Conservation (phyloP, 305 asterid species). For the Ajuga reptans region DNA sequence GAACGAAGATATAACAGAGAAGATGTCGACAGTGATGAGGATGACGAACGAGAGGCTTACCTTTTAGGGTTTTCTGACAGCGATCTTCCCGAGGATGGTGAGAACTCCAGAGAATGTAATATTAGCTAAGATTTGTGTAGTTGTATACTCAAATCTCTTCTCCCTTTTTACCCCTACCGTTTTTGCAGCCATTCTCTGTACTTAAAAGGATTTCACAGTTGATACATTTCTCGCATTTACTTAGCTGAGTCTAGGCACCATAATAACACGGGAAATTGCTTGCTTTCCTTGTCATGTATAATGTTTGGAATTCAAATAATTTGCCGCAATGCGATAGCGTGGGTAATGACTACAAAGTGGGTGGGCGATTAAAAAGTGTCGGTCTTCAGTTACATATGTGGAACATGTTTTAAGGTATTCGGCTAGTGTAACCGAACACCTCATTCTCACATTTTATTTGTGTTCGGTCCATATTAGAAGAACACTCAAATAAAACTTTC, state of each 20-base stretch:
- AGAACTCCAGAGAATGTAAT: conserved; percentile 55
- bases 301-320: neutral
- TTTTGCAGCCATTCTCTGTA: neutral
- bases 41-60: conserved; percentile 35
- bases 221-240: neutral
- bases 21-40: conserved; percentile 49
- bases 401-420: too few relatives aligned
- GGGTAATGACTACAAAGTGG: too few relatives aligned
- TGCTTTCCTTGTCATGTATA: neutral
- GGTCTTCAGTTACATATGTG: too few relatives aligned
- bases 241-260: neutral
- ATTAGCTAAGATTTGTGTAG: conserved; percentile 43
- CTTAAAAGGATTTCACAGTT: neutral
- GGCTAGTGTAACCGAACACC: too few relatives aligned
- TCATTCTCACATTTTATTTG: too few relatives aligned
- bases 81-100: conserved; percentile 45
- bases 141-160: neutral
- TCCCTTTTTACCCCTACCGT: too few relatives aligned
- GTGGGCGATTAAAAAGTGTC: too few relatives aligned
- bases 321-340: neutral
- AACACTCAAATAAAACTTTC: too few relatives aligned
- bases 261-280: neutral
- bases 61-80: conserved; percentile 46
- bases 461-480: too few relatives aligned
- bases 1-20: conserved; percentile 43